These are phyloP conservation scores for Blastobotrys illinoisensis DNA, from an alignment of 1,139 yeast species.

Conservation along the genomic window DNA sequence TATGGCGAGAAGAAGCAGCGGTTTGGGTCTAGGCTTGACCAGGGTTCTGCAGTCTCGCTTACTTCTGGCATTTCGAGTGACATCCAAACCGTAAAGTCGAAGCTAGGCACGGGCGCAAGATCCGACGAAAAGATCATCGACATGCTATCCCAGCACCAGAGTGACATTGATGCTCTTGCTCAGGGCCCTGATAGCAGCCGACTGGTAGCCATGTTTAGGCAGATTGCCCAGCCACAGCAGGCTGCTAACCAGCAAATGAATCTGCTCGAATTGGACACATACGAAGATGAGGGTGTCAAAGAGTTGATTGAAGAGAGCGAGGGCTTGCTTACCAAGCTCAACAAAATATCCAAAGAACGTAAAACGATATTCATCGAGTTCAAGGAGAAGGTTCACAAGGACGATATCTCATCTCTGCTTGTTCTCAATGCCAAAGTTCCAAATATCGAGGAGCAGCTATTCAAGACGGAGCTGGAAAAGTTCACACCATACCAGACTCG, in stretches of 20 bases:
- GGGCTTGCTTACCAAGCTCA: conserved; percentile 41
- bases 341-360: conserved; percentile 54
- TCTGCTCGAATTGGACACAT: conserved; percentile 60
- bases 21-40: conserved; percentile 37
- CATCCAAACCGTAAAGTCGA: conserved; percentile 52
- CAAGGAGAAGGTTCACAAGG: conserved; percentile 67
- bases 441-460: conserved; percentile 54
- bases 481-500: conserved; percentile 66
- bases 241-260: conserved; percentile 34
- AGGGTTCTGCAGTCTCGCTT: conserved; percentile 34
- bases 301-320: conserved; percentile 41
- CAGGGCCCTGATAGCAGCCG: conserved; percentile 30
- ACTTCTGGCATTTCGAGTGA: conserved; percentile 44
- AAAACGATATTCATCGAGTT: conserved; percentile 55
- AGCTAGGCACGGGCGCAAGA: conserved; percentile 61
- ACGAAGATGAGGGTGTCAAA: conserved; percentile 33
- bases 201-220: conserved; percentile 28
- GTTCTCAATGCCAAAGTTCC: conserved; percentile 59
- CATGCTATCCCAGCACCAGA: conserved; percentile 34
- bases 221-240: conserved; percentile 15
- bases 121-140: conserved; percentile 58
- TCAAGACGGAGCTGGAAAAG: conserved; percentile 70
- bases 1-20: conserved; percentile 31
- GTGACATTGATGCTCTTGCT: conserved; percentile 35
- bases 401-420: conserved; percentile 77